A percentile compares a stretch with the other conserved stretches of the same genome.
These are phyloP conservation scores for Pyronema omphalodes DNA, from an alignment of 495 filamentous ascomycete species.

Conservation along the genomic window DNA sequence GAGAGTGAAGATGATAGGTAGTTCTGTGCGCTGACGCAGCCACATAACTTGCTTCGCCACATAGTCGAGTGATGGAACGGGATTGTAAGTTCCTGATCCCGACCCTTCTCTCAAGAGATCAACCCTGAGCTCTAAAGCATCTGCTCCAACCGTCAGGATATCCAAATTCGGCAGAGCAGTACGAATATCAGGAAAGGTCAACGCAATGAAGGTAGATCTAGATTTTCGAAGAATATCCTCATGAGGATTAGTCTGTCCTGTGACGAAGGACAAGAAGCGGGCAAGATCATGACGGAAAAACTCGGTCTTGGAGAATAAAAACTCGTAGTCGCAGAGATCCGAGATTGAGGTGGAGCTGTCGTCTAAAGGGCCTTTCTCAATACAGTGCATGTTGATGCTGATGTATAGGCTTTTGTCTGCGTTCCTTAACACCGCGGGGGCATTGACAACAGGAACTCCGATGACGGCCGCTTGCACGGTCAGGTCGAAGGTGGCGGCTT, in stretches of 20 bases:
- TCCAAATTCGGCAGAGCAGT: conserved; percentile 69
- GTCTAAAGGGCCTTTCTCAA: background rate
- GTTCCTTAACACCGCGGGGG: conserved; percentile 34
- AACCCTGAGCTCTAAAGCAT: conserved; percentile 67
- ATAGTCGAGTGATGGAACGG: conserved; percentile 59
- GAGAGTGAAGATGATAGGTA: conserved; percentile 75
- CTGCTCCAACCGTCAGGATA: conserved; percentile 65
- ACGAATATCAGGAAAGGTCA: conserved; percentile 69
- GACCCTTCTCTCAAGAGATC: conserved; percentile 63
- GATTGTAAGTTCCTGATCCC: conserved; percentile 33
- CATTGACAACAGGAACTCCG: conserved; percentile 35
- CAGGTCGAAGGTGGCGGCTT: conserved; percentile 37
- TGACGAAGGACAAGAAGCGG: conserved; percentile 55
- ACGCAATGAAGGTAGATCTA: conserved; percentile 65
- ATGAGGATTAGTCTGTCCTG: conserved; percentile 58
- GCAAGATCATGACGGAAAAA: conserved; percentile 60
- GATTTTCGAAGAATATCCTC: conserved; percentile 55
- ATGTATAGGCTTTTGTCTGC: conserved; percentile 59
- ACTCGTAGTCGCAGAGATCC: conserved; percentile 57
- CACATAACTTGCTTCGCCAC: conserved; percentile 74
- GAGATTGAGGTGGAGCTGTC: conserved; percentile 42
- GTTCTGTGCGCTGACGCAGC: conserved; percentile 58
- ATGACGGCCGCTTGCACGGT: conserved; percentile 36
- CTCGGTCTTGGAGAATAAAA: conserved; percentile 51
- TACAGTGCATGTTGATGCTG: conserved; percentile 38